Base-by-base conservation (phyloP, 768 basidiomycete species). In the Psilocybe cyanescens region DNA sequence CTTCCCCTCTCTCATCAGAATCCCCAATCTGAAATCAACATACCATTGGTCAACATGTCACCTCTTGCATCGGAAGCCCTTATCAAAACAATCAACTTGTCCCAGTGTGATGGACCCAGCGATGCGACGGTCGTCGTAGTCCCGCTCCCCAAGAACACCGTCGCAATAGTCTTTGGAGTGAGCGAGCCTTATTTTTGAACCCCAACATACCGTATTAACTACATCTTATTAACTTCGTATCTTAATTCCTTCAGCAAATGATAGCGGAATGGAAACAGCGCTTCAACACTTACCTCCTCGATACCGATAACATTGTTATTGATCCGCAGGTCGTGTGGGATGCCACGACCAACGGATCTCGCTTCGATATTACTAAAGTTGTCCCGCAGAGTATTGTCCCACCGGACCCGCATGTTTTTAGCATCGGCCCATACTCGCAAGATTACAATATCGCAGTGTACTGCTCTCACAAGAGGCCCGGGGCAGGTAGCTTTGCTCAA, bases 261-360 rank as follows among this genome's bases (percentile, higher is more conserved):
- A 61, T 55, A 14, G 55, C 63, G 8, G 37, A 35, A 29, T 64
- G 51, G 47, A 14, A 17, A 14, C 63, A 60, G 29, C 59, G 59
- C 45, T 64, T 45, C 63, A 64, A 64, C 31, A 61, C 63, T 9
- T 64, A 64, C 51, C 33, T 64, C 9, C 49, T 61, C 55, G 54
- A 61, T 55, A 49, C 33, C 30, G 49, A 64, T 51, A 47, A 58
- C 50, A 35, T 64, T 28, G 59, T 64, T 55, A 28, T 49, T 12
- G 37, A 60, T 28, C 59, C 58, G 3, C 63, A 61, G 35, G 59
- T 41, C 12, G 4, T 64, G n/a, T 64, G 63, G 63, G 48, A 57
- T 35, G 59, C 63, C 45, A 29, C n/a, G 8, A 33, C 48, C n/a
- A 55, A 51, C 45, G 46, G 46, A 3, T 24, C 30, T 19, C 63